phyloP scores from a whole-genome alignment of 2,329 filamentous ascomycete species.

The Diatrype stigma region DNA sequence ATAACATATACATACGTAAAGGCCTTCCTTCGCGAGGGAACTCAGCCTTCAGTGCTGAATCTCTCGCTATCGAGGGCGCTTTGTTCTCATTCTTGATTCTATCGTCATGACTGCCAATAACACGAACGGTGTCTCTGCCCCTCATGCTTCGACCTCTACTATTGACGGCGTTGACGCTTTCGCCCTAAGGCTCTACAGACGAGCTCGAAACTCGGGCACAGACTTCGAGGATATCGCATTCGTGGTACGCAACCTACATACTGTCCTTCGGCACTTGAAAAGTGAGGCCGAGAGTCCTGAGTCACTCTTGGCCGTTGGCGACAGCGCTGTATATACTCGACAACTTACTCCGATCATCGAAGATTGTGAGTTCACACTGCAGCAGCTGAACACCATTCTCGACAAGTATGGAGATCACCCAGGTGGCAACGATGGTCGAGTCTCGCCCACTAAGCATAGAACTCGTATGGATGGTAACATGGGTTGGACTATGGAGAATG shows the following conservation, averaged over 20 bases:
- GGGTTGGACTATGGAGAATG: conserved; percentile 29
- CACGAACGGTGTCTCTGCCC: conserved; percentile 3
- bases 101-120: conserved; percentile 11
- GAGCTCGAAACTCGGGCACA: conserved; percentile 44
- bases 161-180: conserved; percentile 54
- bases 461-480: conserved; percentile 28
- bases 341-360: conserved; percentile 50
- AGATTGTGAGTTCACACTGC: conserved; percentile 51
- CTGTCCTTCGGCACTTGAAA: conserved; percentile 53
- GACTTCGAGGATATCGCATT: conserved; percentile 47
- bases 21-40: background rate
- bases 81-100: conserved; percentile 4
- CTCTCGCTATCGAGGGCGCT: conserved; percentile 7
- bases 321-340: conserved; percentile 39
- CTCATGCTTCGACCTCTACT: conserved; percentile 31
- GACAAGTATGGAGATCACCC: conserved; percentile 36
- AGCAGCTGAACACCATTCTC: conserved; percentile 50
- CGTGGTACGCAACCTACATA: conserved; percentile 50
- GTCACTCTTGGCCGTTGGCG: conserved; percentile 46
- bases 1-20: background rate
- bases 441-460: conserved; percentile 16
- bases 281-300: conserved; percentile 53
- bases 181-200: conserved; percentile 51
- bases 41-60: background rate
- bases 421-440: conserved; percentile 17